Evolutionary conservation across 2,329 filamentous ascomycete species (phyloP), one percentile per base, ranked within the genome.

Genomic region (Paecilomyces formosus): DNA sequence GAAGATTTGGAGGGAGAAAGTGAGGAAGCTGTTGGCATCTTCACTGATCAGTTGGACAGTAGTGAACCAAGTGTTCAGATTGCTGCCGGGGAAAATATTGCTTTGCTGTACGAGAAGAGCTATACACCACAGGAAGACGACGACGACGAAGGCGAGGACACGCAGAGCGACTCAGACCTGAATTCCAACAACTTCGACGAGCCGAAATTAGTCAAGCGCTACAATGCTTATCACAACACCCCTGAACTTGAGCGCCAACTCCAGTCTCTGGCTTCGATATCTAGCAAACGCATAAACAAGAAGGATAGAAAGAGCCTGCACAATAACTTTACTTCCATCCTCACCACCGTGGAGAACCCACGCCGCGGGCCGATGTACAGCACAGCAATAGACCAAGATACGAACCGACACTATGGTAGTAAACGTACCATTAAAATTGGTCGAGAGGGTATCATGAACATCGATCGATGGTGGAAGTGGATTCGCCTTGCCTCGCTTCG

Each of bases 41-140:
- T 96, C 65, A 86, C 90, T 50, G 91, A 96, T 54, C 92, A 96
- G 73, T 86, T 96, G 18, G 86, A 92, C 60, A 91, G 88, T 70
- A 81, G 81, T 31, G 86, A 91, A 59, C 78, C 85, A 0, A 78
- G 82, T 8, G 89, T 96, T 0, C 90, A 94, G 67, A 85, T 90
- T 53, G 85, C 88, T 3, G 88, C 90, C 0, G 90, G 88, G 3
- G 84, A 88, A 68, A 90, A 90, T 70, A 92, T 96, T 60, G 91
- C 91, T 0, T 79, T 95, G 9, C 79, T 96, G 11, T 93, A 90
- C 66, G 92, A 96, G 72, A 88, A 88, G 61, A 84, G 82, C 59
- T 85, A 82, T 70, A 83, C 81, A 0, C 79, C 81, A 35, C 75
- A 78, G 54, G 83, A 85, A 65, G 81, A 83, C 12, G 82, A 83